phyloP scores from a whole-genome alignment of 768 basidiomycete genomes.

The Pleurotus djamor region DNA sequence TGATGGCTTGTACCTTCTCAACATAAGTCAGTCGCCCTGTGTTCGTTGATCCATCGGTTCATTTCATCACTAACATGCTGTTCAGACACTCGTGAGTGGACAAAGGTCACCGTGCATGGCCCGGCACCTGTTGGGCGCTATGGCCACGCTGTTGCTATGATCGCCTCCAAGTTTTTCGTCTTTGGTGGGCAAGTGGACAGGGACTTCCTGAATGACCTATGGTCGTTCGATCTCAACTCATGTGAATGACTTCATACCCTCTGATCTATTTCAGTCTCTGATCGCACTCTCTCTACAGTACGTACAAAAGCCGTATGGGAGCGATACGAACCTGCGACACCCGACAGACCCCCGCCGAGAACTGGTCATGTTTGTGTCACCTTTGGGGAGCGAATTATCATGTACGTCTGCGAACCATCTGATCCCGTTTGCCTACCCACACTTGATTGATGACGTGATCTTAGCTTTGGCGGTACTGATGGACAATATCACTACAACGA shows the following conservation, averaged over 20 bases:
- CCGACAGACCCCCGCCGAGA: conserved; percentile 72
- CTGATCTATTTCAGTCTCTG: neutral
- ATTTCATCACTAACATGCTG: conserved; percentile 4
- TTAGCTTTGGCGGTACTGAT: conserved; percentile 95
- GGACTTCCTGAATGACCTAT: conserved; percentile 91
- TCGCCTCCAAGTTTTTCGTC: conserved; percentile 85
- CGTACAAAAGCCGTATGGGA: conserved; percentile 88
- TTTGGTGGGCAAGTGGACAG: conserved; percentile 98
- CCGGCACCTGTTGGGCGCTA: conserved; percentile 86
- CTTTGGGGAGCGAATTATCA: conserved; percentile 76
- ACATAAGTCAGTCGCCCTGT: conserved; percentile 68
- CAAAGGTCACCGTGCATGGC: conserved; percentile 75
- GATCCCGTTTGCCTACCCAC: conserved; percentile 10
- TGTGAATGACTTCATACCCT: conserved; percentile 46
- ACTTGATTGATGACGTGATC: conserved; percentile 9
- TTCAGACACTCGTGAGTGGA: conserved; percentile 94
- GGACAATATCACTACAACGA: conserved; percentile 99
- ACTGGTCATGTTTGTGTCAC: conserved; percentile 93
- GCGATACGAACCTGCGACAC: conserved; percentile 54
- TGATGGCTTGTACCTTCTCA: conserved; percentile 90
- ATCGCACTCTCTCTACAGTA: conserved; percentile 42
- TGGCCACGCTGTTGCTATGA: conserved; percentile 94
- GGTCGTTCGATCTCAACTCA: conserved; percentile 95
- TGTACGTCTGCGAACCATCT: conserved; percentile 48
- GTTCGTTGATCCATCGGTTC: neutral